Conservation (phyloP, 2,329 filamentous ascomycete species). For the Plenodomus lindquistii region DNA sequence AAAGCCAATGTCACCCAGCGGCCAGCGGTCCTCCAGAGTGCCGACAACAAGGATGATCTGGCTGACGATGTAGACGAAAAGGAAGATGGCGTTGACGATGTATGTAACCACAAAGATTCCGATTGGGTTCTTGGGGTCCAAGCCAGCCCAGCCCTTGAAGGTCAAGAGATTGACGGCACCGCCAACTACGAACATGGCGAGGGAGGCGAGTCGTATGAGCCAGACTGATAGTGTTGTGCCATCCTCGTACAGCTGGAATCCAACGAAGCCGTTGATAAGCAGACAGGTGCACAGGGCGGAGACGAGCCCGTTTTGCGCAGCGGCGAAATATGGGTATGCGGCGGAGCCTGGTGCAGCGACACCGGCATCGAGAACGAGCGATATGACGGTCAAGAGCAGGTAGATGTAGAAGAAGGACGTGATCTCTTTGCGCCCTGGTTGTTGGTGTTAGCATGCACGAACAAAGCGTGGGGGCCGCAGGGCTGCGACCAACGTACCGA, state of each 20-base stretch:
- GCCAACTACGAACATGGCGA: slow-evolving; percentile 81
- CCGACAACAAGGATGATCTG: slow-evolving; percentile 86
- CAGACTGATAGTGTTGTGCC: slow-evolving; percentile 92
- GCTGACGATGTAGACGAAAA: slow-evolving; percentile 83
- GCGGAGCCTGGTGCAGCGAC: slow-evolving; percentile 82
- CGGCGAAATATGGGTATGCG: slow-evolving; percentile 89
- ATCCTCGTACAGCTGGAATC: slow-evolving; percentile 97
- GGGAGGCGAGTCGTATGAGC: slow-evolving; percentile 79
- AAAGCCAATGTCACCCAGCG: slow-evolving; percentile 86
- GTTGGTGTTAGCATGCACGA: slow-evolving; percentile 45
- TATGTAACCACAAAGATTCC: slow-evolving; percentile 92
- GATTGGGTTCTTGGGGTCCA: slow-evolving; percentile 82
- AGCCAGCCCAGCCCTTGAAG: slow-evolving; percentile 87
- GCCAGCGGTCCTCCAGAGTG: slow-evolving; percentile 94
- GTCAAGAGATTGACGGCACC: slow-evolving; percentile 88
- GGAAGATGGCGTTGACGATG: slow-evolving; percentile 82
- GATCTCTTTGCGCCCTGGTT: slow-evolving; percentile 67
- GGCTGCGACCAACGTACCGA: slow-evolving; percentile 65
- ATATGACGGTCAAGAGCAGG: slow-evolving; percentile 85
- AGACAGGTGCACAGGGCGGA: slow-evolving; percentile 88
- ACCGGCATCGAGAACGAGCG: slow-evolving; percentile 88
- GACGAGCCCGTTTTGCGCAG: slow-evolving; percentile 79
- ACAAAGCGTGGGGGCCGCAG: slow-evolving; percentile 53
- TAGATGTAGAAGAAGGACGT: slow-evolving; percentile 97
- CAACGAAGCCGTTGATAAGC: slow-evolving; percentile 96